phyloP scores from a whole-genome alignment of 1,139 yeast species.

The Debaryomyces sp. region DNA sequence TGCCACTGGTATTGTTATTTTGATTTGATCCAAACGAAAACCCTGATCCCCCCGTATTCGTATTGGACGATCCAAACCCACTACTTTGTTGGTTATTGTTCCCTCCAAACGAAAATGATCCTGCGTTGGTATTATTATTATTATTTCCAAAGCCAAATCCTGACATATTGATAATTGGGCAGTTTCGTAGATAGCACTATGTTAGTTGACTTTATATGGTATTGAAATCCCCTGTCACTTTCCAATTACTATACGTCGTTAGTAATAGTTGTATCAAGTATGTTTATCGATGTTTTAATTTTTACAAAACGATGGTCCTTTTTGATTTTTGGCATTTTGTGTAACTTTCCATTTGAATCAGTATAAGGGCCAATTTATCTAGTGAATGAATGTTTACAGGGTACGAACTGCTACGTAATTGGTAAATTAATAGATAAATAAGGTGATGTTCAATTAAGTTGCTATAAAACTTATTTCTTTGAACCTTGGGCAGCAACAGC shows the following conservation, averaged over 20 bases:
- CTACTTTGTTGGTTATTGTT: slow-evolving; percentile 6
- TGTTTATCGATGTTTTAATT: slow-evolving; percentile 3
- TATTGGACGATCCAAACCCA: slow-evolving; percentile 10
- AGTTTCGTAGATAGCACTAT: neutral
- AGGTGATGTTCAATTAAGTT: neutral
- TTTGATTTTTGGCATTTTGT: slow-evolving; percentile 1
- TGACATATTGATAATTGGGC: slow-evolving; percentile 5
- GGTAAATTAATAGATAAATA: neutral
- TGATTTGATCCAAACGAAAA: neutral
- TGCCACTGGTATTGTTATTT: slow-evolving; percentile 9
- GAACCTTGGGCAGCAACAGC: slow-evolving; percentile 97
- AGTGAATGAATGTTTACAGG: neutral
- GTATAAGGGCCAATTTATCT: neutral
- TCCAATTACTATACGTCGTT: slow-evolving; percentile 5
- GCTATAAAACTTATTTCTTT: slow-evolving; percentile 35
- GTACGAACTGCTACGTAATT: neutral
- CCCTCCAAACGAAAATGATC: slow-evolving; percentile 5
- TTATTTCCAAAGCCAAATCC: slow-evolving; percentile 11
- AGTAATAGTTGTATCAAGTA: neutral
- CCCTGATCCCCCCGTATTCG: neutral
- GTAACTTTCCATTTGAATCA: neutral
- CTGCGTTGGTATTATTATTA: slow-evolving; percentile 6
- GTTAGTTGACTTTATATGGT: neutral
- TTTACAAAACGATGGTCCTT: slow-evolving; percentile 3
- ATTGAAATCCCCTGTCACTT: neutral